Percentiles rank a stretch among this genome's conserved stretches.
Conservation (phyloP, 2,329 filamentous ascomycete species). For the Fusarium sp. region DNA sequence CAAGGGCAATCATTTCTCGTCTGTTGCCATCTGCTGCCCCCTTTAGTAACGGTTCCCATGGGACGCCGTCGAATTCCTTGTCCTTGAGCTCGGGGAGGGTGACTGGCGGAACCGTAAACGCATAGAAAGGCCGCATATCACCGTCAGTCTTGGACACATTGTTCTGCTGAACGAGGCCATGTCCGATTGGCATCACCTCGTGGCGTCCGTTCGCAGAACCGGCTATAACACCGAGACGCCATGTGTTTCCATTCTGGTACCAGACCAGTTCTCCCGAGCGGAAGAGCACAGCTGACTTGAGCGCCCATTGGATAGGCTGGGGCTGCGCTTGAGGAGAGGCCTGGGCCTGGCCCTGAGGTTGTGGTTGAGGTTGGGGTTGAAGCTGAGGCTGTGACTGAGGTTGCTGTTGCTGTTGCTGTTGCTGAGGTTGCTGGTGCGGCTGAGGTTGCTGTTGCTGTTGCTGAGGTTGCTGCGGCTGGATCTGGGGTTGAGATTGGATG, state of each 20-base stretch:
- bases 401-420: constrained; percentile 15
- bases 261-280: constrained; percentile 63
- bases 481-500: constrained; percentile 26
- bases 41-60: constrained; percentile 56
- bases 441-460: constrained; percentile 20
- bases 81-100: constrained; percentile 53
- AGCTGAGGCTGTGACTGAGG: constrained; percentile 15
- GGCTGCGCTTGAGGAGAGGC: constrained; percentile 25
- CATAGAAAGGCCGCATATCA: constrained; percentile 63
- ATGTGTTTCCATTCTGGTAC: constrained; percentile 60
- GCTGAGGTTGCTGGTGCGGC: not conserved
- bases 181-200: constrained; percentile 57
- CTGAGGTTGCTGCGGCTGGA: not conserved
- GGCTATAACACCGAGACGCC: constrained; percentile 61
- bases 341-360: constrained; percentile 28
- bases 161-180: constrained; percentile 53
- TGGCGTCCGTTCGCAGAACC: constrained; percentile 47
- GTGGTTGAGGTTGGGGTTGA: constrained; percentile 24
- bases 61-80: constrained; percentile 55
- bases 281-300: constrained; percentile 55
- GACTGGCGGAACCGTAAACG: constrained; percentile 62
- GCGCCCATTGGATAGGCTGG: constrained; percentile 45
- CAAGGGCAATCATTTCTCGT: constrained; percentile 57
- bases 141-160: constrained; percentile 53
- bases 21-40: constrained; percentile 50